Evolutionary conservation across 441 rosid species (phyloP), one percentile per base, ranked within the genome.

Genomic region (Rhodomyrtus psidioides): DNA sequence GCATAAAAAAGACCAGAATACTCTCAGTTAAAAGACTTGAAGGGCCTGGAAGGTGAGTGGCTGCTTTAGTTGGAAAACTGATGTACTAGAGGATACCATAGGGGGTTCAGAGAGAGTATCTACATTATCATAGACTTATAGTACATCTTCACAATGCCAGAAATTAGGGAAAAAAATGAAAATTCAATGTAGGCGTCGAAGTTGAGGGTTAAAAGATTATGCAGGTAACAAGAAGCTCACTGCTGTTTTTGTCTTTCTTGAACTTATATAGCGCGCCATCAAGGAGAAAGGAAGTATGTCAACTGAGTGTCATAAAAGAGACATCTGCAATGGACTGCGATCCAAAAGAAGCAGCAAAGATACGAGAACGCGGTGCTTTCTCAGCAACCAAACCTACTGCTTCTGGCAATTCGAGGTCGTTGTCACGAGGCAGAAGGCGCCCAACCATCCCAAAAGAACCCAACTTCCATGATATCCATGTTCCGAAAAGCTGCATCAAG

Each of bases 361-460:
- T 53, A 44, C 84, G 85, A 3, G 84, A 86, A 59, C 84, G 44
- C 23, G 83, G 89, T 83, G 85, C 89, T 83, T 85, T 75, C 53
- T 56, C 88, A 23, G 81, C 84, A 59, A 82, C 85, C 39, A 90
- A 88, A 87, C 84, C 84, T 84, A 83, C 88, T 57, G 81, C 70
- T 83, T 84, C 88, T 44, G 65, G 88, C 84, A 34, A 59, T 53
- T 65, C 88, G 23, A 91, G 88, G 87, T 84, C 87, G 6, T 83
- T 85, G 27, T 87, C 90, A 65, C 86, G 82, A 17, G 84, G 83
- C 84, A 93, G 87, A 86, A 90, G 85, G 89, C 89, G 84, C 59
- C 85, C 85, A 86, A 89, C 92, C 85, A 89, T 91, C 65, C 90
- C 92, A n/a, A 93, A 90, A 85, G 93, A 91, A 76, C 94, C 94